Evolutionary conservation across 83 land plant species (phyloP).

Genomic region (Thuja plicata): DNA sequence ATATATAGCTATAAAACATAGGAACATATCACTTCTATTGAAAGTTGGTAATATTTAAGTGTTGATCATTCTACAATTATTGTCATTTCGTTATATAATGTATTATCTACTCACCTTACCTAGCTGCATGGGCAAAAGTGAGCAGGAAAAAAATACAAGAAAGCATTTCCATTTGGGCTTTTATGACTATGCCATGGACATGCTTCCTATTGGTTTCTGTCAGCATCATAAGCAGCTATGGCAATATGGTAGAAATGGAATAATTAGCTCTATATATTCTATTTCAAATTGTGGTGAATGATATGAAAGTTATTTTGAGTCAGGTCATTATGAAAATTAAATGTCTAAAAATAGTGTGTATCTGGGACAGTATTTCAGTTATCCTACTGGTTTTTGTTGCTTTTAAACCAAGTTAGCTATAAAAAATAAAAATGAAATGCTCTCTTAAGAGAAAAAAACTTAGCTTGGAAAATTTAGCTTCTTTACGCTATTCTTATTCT

Average conservation of each 20-base stretch:
- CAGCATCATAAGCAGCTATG: not conserved
- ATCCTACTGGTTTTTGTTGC: not conserved
- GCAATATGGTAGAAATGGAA: not conserved
- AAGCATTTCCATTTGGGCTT: not conserved
- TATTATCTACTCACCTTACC: not conserved
- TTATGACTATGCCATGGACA: not conserved
- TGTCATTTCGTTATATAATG: not conserved
- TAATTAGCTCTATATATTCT: not conserved
- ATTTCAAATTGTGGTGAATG: not conserved
- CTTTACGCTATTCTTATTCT: not conserved
- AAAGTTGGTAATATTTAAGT: not conserved
- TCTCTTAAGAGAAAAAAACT: not conserved
- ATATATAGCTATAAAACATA: not conserved
- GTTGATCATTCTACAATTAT: constrained; percentile 11
- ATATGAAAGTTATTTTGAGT: not conserved
- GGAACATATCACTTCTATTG: not conserved
- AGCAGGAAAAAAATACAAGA: not conserved
- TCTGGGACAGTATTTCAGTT: not conserved
- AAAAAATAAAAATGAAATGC: not conserved
- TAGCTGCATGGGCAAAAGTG: not conserved
- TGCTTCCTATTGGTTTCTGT: not conserved
- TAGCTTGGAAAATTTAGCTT: not conserved
- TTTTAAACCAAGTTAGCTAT: not conserved
- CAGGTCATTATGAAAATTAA: too few species aligned
- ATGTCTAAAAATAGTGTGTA: not conserved